phyloP scores from a whole-genome alignment of 23 red algal species.

The Pyropia haitanensis region DNA sequence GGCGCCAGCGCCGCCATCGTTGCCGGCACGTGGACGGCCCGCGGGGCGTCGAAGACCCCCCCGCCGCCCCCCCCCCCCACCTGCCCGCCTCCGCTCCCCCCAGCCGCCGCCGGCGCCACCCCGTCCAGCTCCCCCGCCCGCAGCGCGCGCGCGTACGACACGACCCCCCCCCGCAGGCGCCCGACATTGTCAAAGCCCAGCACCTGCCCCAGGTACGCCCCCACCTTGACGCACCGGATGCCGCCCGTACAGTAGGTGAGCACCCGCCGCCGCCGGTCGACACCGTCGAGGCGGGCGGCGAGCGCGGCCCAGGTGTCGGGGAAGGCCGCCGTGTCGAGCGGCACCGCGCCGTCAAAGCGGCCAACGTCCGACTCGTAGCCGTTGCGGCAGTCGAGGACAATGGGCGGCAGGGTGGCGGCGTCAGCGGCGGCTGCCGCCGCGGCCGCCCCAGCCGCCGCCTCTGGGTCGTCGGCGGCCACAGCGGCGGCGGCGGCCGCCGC shows the following conservation, averaged over 20 bases:
- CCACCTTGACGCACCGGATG: constrained; percentile 87
- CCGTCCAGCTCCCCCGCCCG: constrained; percentile 2
- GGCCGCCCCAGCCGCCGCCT: too few species aligned
- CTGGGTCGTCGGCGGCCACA: not conserved
- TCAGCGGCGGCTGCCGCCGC: not conserved
- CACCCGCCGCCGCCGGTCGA: constrained; percentile 28
- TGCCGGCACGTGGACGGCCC: too few species aligned
- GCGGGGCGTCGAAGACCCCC: too few species aligned
- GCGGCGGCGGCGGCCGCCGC: not conserved
- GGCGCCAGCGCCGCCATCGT: too few species aligned
- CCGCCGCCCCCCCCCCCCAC: too few species aligned
- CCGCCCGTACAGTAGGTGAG: constrained; percentile 92
- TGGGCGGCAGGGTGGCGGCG: constrained; percentile 8
- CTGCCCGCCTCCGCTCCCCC: too few species aligned
- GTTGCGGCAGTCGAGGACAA: constrained; percentile 81
- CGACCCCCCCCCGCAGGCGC: constrained; percentile 69
- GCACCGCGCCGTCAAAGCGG: constrained; percentile 49
- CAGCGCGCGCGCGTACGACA: constrained; percentile 65
- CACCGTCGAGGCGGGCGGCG: constrained; percentile 25
- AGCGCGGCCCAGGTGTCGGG: constrained; percentile 69
- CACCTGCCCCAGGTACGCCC: constrained; percentile 65
- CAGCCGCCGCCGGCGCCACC: not conserved
- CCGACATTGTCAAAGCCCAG: constrained; percentile 74
- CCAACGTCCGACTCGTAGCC: constrained; percentile 78
- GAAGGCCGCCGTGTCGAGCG: constrained; percentile 63